phyloP scores from a whole-genome alignment of 257 asterid genomes.

The Nicotiana knightiana region DNA sequence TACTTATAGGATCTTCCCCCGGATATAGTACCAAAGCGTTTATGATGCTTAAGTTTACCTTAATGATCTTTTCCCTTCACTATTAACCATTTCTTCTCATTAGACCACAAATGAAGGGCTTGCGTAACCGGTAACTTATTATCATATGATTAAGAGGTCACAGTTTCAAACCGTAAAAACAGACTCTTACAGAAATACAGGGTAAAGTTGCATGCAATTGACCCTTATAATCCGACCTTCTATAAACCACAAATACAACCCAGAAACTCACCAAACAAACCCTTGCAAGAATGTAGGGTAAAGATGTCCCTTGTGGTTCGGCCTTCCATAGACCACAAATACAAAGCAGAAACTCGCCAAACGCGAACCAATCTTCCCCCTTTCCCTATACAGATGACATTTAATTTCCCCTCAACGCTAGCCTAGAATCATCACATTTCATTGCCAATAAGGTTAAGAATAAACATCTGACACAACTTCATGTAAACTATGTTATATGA shows the following conservation, averaged over 20 bases:
- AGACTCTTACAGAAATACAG: too few relatives aligned
- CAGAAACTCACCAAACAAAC: too few relatives aligned
- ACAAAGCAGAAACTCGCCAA: not conserved
- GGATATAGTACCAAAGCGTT: not conserved
- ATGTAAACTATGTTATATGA: not conserved
- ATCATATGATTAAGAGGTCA: too few relatives aligned
- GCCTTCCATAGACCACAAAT: not conserved
- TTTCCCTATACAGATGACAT: not conserved
- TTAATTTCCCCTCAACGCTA: not conserved
- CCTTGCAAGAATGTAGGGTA: too few relatives aligned
- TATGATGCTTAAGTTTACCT: not conserved
- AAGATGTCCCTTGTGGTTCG: too few relatives aligned
- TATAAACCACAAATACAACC: too few relatives aligned
- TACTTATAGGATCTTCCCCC: not conserved
- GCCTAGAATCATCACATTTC: not conserved
- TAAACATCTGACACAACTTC: too few relatives aligned
- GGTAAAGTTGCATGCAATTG: too few relatives aligned
- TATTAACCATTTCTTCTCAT: not conserved
- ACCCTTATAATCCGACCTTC: too few relatives aligned
- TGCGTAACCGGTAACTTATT: too few relatives aligned
- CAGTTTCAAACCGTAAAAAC: too few relatives aligned
- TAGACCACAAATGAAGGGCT: too few relatives aligned
- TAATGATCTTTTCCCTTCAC: not conserved
- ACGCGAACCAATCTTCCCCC: not conserved
- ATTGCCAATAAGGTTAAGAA: not conserved